phyloP scores from a whole-genome alignment of 768 basidiomycete species.

The Tephrocybe sp. region DNA sequence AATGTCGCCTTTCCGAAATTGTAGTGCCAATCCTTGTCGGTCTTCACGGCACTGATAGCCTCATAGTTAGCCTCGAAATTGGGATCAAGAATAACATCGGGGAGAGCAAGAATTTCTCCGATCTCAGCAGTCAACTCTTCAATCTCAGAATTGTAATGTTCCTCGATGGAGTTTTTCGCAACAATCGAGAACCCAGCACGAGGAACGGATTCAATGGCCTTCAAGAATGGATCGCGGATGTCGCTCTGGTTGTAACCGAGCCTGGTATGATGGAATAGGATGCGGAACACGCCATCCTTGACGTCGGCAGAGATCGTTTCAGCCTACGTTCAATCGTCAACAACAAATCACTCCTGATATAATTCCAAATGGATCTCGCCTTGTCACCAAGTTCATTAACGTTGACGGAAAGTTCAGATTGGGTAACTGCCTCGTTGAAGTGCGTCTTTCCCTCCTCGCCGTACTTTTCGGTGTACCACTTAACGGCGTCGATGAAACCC shows the following conservation, averaged over 20 bases:
- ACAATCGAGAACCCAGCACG: conserved; percentile 27
- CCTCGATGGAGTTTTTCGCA: conserved; percentile 33
- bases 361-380: conserved; percentile 8
- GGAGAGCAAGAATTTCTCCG: conserved; percentile 25
- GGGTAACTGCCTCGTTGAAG: conserved; percentile 38
- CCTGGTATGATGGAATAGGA: conserved; percentile 32
- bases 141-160: conserved; percentile 29
- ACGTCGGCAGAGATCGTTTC: conserved; percentile 32
- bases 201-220: conserved; percentile 33
- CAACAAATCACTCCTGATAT: background rate
- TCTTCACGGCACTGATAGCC: conserved; percentile 21
- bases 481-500: conserved; percentile 32
- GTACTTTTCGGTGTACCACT: conserved; percentile 28
- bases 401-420: conserved; percentile 31
- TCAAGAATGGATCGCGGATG: conserved; percentile 24
- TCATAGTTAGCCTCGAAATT: conserved; percentile 37
- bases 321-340: conserved; percentile 18
- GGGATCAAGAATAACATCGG: conserved; percentile 35
- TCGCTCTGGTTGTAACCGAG: conserved; percentile 33
- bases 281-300: conserved; percentile 39
- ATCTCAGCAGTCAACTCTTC: conserved; percentile 29
- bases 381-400: conserved; percentile 32
- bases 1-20: conserved; percentile 26
- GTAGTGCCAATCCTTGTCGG: conserved; percentile 26
- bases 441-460: conserved; percentile 35